Evolutionary conservation across 176 grass and related monocot genomes (phyloP).

Genomic region (Hyparrhenia diplandra): DNA sequence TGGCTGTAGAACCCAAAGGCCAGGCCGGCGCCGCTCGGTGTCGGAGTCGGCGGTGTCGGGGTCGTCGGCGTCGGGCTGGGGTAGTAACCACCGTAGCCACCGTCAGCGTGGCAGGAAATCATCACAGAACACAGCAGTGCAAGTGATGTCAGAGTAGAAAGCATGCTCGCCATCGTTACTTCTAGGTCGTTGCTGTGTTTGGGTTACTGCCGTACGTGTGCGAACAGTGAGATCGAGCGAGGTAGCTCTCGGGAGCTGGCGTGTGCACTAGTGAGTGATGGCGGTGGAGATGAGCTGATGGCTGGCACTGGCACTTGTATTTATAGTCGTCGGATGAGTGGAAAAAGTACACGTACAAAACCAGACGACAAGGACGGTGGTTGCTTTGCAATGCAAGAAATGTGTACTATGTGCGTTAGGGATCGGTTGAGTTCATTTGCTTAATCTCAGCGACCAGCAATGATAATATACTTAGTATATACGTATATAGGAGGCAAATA

Average conservation of each 20-base stretch:
- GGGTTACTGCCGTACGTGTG: too few relatives aligned
- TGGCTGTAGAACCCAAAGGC: constrained; percentile 18
- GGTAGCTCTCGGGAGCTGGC: background rate
- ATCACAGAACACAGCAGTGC: background rate
- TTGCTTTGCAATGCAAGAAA: too few relatives aligned
- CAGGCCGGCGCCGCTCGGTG: background rate
- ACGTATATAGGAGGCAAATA: background rate
- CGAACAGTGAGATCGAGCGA: background rate
- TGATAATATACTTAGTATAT: background rate
- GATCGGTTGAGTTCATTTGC: background rate
- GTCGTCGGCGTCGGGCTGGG: background rate
- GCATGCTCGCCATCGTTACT: background rate
- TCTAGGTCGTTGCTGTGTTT: too few relatives aligned
- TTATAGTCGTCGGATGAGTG: background rate
- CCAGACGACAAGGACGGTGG: too few relatives aligned
- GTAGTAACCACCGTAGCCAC: background rate
- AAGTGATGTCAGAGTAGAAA: background rate
- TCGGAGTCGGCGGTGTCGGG: background rate
- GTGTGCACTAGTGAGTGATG: background rate
- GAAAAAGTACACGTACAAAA: too few relatives aligned
- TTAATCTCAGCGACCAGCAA: background rate
- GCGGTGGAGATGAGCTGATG: background rate
- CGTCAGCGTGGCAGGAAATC: background rate
- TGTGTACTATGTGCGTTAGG: too few relatives aligned
- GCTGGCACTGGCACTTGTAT: background rate